phyloP scores from a whole-genome alignment of 2,329 filamentous ascomycete genomes.

The Xylaria sp. region DNA sequence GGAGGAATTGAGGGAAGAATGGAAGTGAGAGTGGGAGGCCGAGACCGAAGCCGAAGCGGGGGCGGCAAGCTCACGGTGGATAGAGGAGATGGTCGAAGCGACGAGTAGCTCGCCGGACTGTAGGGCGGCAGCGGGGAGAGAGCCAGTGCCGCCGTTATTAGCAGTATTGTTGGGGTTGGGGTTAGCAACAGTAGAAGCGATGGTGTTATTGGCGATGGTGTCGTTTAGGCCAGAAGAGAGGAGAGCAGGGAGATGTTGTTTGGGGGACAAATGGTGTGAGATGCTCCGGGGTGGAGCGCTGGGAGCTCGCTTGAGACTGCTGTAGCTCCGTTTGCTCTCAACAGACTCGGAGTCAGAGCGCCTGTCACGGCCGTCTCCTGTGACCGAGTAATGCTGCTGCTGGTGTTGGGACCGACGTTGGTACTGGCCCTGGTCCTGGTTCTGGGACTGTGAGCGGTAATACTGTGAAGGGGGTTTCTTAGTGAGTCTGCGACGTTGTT shows the following conservation, averaged over 20 bases:
- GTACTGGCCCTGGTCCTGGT: background rate
- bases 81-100: conserved; percentile 34
- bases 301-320: conserved; percentile 56
- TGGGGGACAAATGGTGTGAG: conserved; percentile 42
- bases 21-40: conserved; percentile 5
- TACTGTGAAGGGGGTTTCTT: conserved; percentile 49
- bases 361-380: conserved; percentile 41
- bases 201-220: conserved; percentile 8
- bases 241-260: conserved; percentile 36
- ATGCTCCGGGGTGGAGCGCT: conserved; percentile 45
- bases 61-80: conserved; percentile 20
- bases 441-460: background rate
- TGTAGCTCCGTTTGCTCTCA: conserved; percentile 59
- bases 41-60: conserved; percentile 14
- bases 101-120: conserved; percentile 37
- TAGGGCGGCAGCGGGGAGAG: conserved; percentile 40
- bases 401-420: background rate
- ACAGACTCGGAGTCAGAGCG: conserved; percentile 52
- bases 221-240: conserved; percentile 27
- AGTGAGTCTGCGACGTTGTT: conserved; percentile 53
- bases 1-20: background rate
- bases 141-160: conserved; percentile 21
- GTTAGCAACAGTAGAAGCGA: conserved; percentile 26
- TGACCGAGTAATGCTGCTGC: conserved; percentile 29
- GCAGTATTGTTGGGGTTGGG: conserved; percentile 13